Conservation (phyloP, 176 grass and related monocot species). For the Triticum turgidum region DNA sequence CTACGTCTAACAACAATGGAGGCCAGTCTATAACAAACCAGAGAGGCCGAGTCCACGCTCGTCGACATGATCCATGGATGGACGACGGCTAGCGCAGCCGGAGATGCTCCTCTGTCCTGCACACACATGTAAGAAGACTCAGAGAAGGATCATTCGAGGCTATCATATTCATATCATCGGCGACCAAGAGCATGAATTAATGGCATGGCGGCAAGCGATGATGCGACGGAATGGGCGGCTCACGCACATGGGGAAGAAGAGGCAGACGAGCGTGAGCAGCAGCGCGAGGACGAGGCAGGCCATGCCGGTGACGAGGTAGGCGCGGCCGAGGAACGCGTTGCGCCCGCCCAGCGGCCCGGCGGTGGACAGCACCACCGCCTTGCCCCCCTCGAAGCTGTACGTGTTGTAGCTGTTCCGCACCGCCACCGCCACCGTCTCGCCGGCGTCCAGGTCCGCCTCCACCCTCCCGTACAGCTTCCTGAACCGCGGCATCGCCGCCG, state of each 20-base stretch:
- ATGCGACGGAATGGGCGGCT: background rate
- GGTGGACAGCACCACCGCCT: conserved; percentile 63
- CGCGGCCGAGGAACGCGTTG: conserved; percentile 61
- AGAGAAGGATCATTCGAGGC: background rate
- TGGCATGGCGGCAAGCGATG: background rate
- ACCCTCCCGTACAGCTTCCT: conserved; percentile 72
- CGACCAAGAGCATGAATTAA: background rate
- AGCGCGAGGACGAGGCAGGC: conserved; percentile 49
- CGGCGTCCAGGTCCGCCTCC: conserved; percentile 46
- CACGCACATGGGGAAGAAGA: conserved; percentile 49
- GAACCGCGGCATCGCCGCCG: conserved; percentile 66
- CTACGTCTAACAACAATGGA: background rate
- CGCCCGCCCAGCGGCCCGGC: conserved; percentile 57
- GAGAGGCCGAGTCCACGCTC: too few relatives aligned
- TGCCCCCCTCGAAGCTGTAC: conserved; percentile 66
- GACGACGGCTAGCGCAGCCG: background rate
- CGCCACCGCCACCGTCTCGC: conserved; percentile 46
- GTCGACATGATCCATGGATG: too few relatives aligned
- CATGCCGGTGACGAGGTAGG: conserved; percentile 52
- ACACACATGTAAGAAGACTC: background rate
- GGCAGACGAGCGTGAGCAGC: conserved; percentile 42
- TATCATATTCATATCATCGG: background rate
- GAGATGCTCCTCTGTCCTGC: conserved; percentile 43
- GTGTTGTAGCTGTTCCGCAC: conserved; percentile 68
- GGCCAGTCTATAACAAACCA: too few relatives aligned